phyloP scores from a whole-genome alignment of 805 yeast species.

The Metschnikowia shivogae region DNA sequence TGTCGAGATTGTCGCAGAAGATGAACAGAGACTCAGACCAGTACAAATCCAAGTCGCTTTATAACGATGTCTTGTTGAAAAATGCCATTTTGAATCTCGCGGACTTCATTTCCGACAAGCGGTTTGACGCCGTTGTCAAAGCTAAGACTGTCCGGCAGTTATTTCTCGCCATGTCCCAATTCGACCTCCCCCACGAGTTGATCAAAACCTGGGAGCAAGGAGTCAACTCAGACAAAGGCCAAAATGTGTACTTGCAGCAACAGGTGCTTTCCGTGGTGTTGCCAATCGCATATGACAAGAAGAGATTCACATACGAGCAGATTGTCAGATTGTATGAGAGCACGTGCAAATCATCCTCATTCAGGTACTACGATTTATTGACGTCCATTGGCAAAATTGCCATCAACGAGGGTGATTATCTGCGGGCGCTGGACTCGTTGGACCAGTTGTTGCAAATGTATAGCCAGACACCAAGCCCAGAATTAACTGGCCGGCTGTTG shows the following conservation, averaged over 20 bases:
- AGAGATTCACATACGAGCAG: constrained; percentile 58
- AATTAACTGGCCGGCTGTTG: constrained; percentile 21
- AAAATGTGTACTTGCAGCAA: constrained; percentile 53
- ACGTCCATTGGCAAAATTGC: constrained; percentile 75
- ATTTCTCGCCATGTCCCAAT: constrained; percentile 30
- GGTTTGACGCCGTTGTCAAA: constrained; percentile 23
- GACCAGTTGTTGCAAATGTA: constrained; percentile 54
- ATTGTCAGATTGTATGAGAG: constrained; percentile 52
- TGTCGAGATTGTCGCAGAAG: constrained; percentile 27
- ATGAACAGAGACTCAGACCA: constrained; percentile 39
- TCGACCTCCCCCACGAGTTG: constrained; percentile 52
- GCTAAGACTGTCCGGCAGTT: constrained; percentile 23
- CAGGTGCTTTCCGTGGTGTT: constrained; percentile 65
- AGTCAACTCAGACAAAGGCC: constrained; percentile 39
- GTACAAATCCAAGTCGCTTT: constrained; percentile 20
- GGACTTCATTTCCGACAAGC: constrained; percentile 28
- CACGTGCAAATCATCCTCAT: constrained; percentile 27
- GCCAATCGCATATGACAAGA: constrained; percentile 60
- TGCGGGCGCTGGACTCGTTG: constrained; percentile 62
- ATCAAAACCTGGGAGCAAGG: constrained; percentile 68
- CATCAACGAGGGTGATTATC: constrained; percentile 57
- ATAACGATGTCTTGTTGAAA: constrained; percentile 27
- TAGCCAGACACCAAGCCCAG: not conserved
- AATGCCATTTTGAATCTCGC: constrained; percentile 30
- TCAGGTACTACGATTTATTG: constrained; percentile 44